Conservation (phyloP, 2,329 filamentous ascomycete species). For the Colletotrichum tabaci region DNA sequence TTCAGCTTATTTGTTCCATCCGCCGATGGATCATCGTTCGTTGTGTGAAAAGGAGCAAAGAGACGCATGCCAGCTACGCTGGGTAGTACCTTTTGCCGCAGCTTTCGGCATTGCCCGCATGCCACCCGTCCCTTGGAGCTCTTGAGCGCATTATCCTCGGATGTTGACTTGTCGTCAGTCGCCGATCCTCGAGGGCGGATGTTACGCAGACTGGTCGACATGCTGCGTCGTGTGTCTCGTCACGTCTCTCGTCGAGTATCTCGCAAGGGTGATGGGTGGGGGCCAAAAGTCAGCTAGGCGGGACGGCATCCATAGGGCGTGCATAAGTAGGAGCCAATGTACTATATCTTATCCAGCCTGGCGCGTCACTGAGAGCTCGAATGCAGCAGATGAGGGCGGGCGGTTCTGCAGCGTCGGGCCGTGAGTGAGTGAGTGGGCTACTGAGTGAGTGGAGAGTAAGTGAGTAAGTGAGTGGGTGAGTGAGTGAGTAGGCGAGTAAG, state of each 20-base stretch:
- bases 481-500: neutral
- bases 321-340: neutral
- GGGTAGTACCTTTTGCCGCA: slow-evolving; percentile 30
- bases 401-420: neutral
- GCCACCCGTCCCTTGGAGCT: slow-evolving; percentile 25
- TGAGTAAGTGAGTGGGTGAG: neutral
- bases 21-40: too few species aligned
- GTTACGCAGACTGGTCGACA: slow-evolving; percentile 26
- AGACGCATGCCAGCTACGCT: neutral
- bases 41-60: too few species aligned
- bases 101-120: slow-evolving; percentile 30
- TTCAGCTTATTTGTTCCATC: neutral
- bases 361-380: neutral
- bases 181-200: slow-evolving; percentile 21
- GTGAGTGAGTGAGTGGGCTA: neutral
- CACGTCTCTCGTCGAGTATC: neutral
- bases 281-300: neutral
- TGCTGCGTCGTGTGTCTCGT: neutral
- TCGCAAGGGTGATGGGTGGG: neutral
- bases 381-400: neutral
- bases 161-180: slow-evolving; percentile 2
- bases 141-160: neutral
- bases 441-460: neutral
- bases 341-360: neutral
- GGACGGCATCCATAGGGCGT: neutral